Conservation (phyloP, 805 yeast genomes). For the Kregervanrija pseudodelftensis region DNA sequence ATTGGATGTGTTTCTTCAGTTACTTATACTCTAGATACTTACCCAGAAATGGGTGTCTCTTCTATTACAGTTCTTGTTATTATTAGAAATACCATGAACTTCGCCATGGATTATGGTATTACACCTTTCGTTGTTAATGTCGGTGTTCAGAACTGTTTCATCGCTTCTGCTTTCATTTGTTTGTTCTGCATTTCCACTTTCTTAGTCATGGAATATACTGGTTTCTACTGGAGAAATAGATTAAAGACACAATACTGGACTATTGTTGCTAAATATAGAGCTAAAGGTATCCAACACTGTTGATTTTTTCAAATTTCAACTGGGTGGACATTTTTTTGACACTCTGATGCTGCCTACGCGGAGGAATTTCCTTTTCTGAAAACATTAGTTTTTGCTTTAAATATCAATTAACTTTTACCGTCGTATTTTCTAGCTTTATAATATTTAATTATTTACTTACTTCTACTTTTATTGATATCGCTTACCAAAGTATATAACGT, state of each 20-base stretch:
- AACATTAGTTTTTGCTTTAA: too few species aligned
- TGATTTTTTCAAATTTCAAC: too few species aligned
- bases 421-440: too few species aligned
- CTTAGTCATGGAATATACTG: constrained; percentile 31
- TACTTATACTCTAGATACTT: constrained; percentile 50
- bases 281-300: constrained; percentile 11
- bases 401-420: too few species aligned
- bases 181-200: constrained; percentile 41
- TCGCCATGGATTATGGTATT: constrained; percentile 53
- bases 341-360: too few species aligned
- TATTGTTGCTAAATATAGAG: constrained; percentile 22
- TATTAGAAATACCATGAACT: constrained; percentile 51
- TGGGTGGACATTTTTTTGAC: too few species aligned
- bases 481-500: too few species aligned
- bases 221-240: constrained; percentile 30
- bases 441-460: too few species aligned
- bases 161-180: constrained; percentile 48
- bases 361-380: too few species aligned
- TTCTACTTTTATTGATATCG: too few species aligned
- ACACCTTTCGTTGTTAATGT: constrained; percentile 48
- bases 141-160: constrained; percentile 51
- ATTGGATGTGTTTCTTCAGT: constrained; percentile 46
- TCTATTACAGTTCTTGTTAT: constrained; percentile 50
- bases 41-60: constrained; percentile 45
- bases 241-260: constrained; percentile 30